Conservation (phyloP, 2,329 filamentous ascomycete species). For the Venturia asperata region DNA sequence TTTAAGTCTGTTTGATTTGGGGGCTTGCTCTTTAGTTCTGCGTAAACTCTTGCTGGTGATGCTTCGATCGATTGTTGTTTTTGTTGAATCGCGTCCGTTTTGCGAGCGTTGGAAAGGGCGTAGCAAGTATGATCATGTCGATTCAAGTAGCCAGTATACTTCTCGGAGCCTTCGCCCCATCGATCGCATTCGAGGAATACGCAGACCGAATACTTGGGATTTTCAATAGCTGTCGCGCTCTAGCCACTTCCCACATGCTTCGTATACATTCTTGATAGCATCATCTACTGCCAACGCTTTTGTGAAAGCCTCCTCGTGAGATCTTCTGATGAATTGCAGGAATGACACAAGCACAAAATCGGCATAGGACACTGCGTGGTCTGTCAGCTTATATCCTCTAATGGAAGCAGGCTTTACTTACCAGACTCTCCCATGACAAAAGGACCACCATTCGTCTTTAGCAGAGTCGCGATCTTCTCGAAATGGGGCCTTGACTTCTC, state of each 20-base stretch:
- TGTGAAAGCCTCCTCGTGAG: slow-evolving; percentile 36
- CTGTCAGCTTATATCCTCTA: slow-evolving; percentile 50
- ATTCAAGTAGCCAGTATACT: no score
- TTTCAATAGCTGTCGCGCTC: slow-evolving; percentile 31
- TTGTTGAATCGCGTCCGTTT: no score
- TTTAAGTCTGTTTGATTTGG: no score
- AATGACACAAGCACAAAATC: slow-evolving; percentile 48
- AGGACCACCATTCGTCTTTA: slow-evolving; percentile 52
- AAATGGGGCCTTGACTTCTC: slow-evolving; percentile 36
- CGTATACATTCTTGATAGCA: slow-evolving; percentile 31
- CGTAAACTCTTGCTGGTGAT: no score
- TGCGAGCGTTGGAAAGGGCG: no score
- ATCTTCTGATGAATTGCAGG: slow-evolving; percentile 39
- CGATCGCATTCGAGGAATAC: no score
- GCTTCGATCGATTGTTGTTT: no score
- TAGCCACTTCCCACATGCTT: slow-evolving; percentile 37
- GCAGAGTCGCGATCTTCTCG: slow-evolving; percentile 36
- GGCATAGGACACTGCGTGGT: slow-evolving; percentile 33
- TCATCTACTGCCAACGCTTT: slow-evolving; percentile 36
- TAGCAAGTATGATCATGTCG: no score
- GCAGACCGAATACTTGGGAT: not conserved
- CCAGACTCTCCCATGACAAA: slow-evolving; percentile 53
- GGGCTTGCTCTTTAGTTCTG: no score
- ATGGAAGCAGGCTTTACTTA: slow-evolving; percentile 34
- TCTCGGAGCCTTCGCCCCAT: no score